These are phyloP conservation scores for Steccherinum ochraceum DNA, from an alignment of 768 basidiomycete genomes.

Conservation along the genomic window DNA sequence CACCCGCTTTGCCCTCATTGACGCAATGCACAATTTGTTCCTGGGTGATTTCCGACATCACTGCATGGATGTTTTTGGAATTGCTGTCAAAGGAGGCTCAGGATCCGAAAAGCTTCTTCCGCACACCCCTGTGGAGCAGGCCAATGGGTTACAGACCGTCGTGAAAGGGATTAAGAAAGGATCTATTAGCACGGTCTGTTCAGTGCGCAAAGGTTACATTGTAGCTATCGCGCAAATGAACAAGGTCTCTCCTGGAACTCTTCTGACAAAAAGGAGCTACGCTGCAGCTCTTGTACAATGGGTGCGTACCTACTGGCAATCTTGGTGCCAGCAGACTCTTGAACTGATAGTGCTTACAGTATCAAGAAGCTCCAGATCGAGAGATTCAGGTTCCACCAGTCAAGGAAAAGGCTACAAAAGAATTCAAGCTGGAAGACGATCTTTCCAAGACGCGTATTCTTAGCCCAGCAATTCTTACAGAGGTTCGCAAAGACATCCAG, in stretches of 20 bases:
- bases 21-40: constrained; percentile 36
- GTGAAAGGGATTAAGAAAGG: neutral
- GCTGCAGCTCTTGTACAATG: neutral
- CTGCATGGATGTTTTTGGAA: constrained; percentile 19
- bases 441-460: neutral
- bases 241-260: neutral
- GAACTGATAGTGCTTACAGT: neutral
- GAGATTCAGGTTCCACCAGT: constrained; percentile 2
- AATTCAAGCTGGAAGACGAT: constrained; percentile 1
- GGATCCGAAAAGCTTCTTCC: constrained; percentile 6
- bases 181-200: neutral
- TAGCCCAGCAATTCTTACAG: constrained; percentile 2
- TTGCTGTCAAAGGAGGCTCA: constrained; percentile 12
- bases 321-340: neutral
- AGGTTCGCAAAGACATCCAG: constrained; percentile 12
- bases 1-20: constrained; percentile 23
- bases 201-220: neutral
- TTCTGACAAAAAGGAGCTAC: neutral
- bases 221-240: constrained; percentile 1
- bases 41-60: constrained; percentile 29
- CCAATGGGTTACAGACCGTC: neutral
- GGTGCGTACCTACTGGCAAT: constrained; percentile 1
- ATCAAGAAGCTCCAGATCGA: neutral
- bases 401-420: neutral
- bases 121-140: constrained; percentile 5